Conservation (phyloP, 208 protist genomes). For the Acanthamoeba sp. region DNA sequence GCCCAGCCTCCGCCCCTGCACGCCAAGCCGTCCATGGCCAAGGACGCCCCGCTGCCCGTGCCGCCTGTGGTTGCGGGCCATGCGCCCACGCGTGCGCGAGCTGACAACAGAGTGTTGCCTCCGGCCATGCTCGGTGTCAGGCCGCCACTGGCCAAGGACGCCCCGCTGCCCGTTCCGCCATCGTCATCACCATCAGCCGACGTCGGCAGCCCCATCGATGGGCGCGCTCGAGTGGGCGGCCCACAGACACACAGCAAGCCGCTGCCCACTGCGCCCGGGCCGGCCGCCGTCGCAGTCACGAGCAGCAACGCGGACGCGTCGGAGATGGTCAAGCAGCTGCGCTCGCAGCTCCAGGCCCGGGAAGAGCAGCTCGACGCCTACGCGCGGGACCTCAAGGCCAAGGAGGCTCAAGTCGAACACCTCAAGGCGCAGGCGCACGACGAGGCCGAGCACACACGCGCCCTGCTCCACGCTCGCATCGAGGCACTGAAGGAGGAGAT, state of each 20-base stretch:
- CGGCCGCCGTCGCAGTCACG: background rate
- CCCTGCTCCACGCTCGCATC: background rate
- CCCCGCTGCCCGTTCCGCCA: background rate
- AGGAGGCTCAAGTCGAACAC: background rate
- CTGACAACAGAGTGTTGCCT: background rate
- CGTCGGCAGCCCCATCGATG: background rate
- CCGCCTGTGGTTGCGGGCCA: background rate
- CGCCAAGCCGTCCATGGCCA: background rate
- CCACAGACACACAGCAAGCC: background rate
- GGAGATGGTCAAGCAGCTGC: background rate
- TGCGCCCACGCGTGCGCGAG: background rate
- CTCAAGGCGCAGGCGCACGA: background rate
- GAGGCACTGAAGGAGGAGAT: background rate
- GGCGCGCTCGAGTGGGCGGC: background rate
- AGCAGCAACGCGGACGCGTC: background rate
- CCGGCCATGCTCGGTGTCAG: background rate
- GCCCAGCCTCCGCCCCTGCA: background rate
- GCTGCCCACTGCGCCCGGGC: background rate
- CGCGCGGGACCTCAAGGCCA: background rate
- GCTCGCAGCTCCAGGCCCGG: background rate
- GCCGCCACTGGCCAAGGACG: background rate
- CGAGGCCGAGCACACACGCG: conserved; percentile 9
- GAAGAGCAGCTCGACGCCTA: background rate
- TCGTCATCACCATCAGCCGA: background rate
- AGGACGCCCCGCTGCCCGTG: background rate